Evolutionary conservation across 129 eudicot genomes (phyloP).

Genomic region (Kitagawia praeruptora): DNA sequence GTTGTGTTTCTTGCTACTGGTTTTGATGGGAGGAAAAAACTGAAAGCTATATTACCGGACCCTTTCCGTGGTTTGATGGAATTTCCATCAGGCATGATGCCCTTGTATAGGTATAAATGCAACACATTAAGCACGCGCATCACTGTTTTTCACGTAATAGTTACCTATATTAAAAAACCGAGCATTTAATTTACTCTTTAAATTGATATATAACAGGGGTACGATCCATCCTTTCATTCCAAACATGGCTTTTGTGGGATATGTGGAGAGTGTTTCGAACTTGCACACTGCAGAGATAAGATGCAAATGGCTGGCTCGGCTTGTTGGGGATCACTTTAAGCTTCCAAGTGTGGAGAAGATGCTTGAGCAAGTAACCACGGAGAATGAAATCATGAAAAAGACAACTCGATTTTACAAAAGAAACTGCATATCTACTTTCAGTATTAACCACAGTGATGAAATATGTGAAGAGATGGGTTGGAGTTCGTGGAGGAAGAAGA

Average conservation of each 20-base stretch:
- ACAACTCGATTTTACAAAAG: constrained; percentile 84
- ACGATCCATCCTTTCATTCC: constrained; percentile 87
- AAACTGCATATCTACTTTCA: constrained; percentile 86
- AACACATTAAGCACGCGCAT: background rate
- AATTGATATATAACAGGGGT: constrained; percentile 37
- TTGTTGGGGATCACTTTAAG: constrained; percentile 54
- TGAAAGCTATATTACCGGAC: constrained; percentile 50
- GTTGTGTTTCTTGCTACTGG: constrained; percentile 82
- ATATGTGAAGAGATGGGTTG: constrained; percentile 95
- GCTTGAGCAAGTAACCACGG: constrained; percentile 57
- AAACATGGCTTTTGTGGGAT: constrained; percentile 87
- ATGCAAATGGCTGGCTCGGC: constrained; percentile 74
- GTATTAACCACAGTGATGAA: constrained; percentile 82
- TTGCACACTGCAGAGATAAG: constrained; percentile 89
- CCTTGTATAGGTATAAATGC: constrained; percentile 53
- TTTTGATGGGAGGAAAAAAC: constrained; percentile 73
- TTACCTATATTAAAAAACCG: background rate
- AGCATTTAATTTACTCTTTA: background rate
- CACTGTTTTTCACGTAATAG: background rate
- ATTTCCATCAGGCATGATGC: constrained; percentile 64
- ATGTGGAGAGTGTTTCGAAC: constrained; percentile 84
- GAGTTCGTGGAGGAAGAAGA: constrained; percentile 82
- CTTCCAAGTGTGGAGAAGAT: constrained; percentile 71
- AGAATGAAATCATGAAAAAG: constrained; percentile 74
- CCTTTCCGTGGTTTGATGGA: constrained; percentile 60